Evolutionary conservation across 441 rosid genomes (phyloP).

Genomic region (Bocquillonia castaneifolia): DNA sequence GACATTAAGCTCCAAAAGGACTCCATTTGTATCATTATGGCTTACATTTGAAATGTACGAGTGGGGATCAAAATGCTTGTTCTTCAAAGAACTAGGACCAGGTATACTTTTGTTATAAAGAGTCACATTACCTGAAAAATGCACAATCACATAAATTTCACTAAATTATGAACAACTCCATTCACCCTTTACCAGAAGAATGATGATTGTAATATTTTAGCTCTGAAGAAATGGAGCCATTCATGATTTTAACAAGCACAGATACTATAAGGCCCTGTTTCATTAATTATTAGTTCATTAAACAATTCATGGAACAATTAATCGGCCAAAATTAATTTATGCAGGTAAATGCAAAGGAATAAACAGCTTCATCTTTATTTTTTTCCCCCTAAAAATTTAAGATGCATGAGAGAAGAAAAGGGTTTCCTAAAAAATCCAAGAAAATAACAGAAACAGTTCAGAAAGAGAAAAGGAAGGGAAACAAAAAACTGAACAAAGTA

Average conservation of each 20-base stretch:
- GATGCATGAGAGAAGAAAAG: not conserved
- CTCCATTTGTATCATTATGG: slow-evolving; percentile 25
- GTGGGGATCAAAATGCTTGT: slow-evolving; percentile 10
- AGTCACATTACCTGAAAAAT: slow-evolving; percentile 27
- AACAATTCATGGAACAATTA: not conserved
- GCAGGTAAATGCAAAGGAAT: not conserved
- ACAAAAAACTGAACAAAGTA: not conserved
- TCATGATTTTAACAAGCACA: not conserved
- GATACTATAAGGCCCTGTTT: not conserved
- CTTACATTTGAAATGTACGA: slow-evolving; percentile 21
- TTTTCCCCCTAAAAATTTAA: not conserved
- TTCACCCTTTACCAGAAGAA: not conserved
- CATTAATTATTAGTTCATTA: not conserved
- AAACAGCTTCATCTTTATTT: not conserved
- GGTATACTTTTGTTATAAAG: slow-evolving; percentile 21
- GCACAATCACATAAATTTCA: slow-evolving; percentile 14
- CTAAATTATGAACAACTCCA: not conserved
- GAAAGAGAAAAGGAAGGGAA: not conserved
- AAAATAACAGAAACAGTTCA: not conserved
- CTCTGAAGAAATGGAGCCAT: not conserved
- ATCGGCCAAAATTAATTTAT: not conserved
- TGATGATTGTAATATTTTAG: not conserved
- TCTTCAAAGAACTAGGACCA: slow-evolving; percentile 19
- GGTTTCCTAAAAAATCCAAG: slow-evolving; percentile 13
- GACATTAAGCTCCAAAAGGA: slow-evolving; percentile 35